Percentiles rank a stretch among this genome's conserved stretches.
Conservation (phyloP, 2,329 filamentous ascomycete genomes). For the Fusarium keratoplasticum region DNA sequence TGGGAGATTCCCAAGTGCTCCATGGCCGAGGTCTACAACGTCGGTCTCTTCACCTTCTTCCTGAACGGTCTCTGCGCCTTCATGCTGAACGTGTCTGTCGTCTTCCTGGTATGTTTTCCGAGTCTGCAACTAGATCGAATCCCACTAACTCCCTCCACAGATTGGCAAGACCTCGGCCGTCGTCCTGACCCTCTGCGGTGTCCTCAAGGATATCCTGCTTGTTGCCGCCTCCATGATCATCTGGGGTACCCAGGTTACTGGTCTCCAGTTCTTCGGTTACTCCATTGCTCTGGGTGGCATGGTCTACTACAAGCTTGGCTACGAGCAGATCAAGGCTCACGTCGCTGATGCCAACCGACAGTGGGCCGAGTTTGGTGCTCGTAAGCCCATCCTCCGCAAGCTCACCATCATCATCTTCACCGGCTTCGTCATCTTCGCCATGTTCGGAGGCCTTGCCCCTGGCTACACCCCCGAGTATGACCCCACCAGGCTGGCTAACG, state of each 20-base stretch:
- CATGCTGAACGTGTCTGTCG: conserved; percentile 85
- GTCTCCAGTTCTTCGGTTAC: conserved; percentile 86
- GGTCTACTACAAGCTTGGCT: conserved; percentile 85
- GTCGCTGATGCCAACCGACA: conserved; percentile 76
- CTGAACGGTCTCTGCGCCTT: conserved; percentile 84
- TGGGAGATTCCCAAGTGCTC: conserved; percentile 78
- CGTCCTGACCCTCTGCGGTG: conserved; percentile 86
- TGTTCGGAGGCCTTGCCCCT: conserved; percentile 76
- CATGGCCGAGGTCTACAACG: conserved; percentile 77
- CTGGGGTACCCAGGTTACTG: conserved; percentile 80
- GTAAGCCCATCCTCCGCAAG: conserved; percentile 82
- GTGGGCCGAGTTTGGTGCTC: conserved; percentile 88
- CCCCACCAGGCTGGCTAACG: conserved; percentile 60
- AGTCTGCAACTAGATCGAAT: not conserved
- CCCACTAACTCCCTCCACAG: conserved; percentile 59
- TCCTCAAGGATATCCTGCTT: conserved; percentile 88
- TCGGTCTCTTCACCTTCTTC: conserved; percentile 79
- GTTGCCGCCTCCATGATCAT: conserved; percentile 84
- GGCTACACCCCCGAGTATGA: conserved; percentile 68
- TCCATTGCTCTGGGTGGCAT: conserved; percentile 82
- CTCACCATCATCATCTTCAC: conserved; percentile 75
- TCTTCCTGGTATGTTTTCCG: conserved; percentile 76
- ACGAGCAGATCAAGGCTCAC: conserved; percentile 86
- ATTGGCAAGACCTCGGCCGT: conserved; percentile 90
- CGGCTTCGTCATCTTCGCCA: conserved; percentile 73